A percentile compares a stretch with the other conserved stretches of the same genome.
Conservation (phyloP, 768 basidiomycete species). For the Rhizopogon roseolus region DNA sequence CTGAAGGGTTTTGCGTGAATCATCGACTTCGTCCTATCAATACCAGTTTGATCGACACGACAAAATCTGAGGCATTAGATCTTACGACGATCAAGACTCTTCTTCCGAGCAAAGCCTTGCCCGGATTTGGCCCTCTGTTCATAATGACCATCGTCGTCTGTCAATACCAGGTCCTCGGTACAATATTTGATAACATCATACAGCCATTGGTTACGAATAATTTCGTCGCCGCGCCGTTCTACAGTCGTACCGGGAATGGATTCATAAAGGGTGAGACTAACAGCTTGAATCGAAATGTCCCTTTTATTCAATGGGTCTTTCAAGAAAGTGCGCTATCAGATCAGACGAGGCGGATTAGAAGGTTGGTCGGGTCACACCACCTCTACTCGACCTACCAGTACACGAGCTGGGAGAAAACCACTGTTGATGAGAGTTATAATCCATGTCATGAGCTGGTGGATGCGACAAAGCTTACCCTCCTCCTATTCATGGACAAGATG, state of each 20-base stretch:
- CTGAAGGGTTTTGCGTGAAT: conserved; percentile 86
- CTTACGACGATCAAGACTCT: conserved; percentile 79
- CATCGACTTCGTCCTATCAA: conserved; percentile 79
- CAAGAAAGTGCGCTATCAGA: conserved; percentile 73
- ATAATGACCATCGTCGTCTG: neutral
- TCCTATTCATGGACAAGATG: conserved; percentile 35
- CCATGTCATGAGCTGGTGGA: conserved; percentile 8
- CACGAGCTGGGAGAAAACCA: conserved; percentile 94
- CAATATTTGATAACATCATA: conserved; percentile 31
- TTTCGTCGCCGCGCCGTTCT: conserved; percentile 75
- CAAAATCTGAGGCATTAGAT: conserved; percentile 9
- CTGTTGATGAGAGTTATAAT: conserved; percentile 33
- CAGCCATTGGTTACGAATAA: conserved; percentile 97
- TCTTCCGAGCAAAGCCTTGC: conserved; percentile 74
- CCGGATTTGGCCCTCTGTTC: conserved; percentile 57
- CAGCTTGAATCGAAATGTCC: conserved; percentile 91
- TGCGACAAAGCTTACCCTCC: conserved; percentile 62
- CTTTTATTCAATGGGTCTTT: conserved; percentile 66
- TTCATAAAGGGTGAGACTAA: conserved; percentile 94
- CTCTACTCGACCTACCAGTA: conserved; percentile 50
- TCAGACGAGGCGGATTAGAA: neutral
- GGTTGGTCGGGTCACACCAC: neutral
- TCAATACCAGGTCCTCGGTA: conserved; percentile 3
- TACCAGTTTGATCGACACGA: conserved; percentile 10
- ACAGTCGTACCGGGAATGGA: conserved; percentile 69